Evolutionary conservation across 179 eudicot species (phyloP), one percentile per base, ranked within the genome.

Genomic region (Beta lomatogona): DNA sequence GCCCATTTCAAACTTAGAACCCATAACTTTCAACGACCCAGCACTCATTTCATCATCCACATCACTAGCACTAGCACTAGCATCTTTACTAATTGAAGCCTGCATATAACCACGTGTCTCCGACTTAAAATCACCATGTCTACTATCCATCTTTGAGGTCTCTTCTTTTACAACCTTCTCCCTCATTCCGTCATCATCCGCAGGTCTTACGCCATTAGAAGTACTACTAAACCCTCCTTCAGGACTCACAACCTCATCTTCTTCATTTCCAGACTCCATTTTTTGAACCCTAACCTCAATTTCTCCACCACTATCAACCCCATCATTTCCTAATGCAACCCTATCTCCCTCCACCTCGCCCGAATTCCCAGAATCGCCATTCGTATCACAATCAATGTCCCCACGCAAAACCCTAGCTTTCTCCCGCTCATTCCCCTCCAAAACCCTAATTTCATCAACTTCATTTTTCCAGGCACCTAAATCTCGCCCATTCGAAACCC

Each of bases 1-100:
- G 48, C 98, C 99, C 64, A 91, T 85, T 81, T 90, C 90, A 82
- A 83, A 93, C 15, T 87, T 91, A 57, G 86, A 59, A 50, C 91
- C 93, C 77, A 86, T 63, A 10, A 84, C 60, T 55, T 76, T 83
- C 59, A 71, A 22, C 31, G 72, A 48, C 53, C 80, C 85, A 50
- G 21, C 77, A 59, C 70, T 70, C 66, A 57, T 79, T 2, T 81
- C 82, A 67, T 52, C 79, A 63, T 73, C 80, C 10, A 44, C 14
- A 36, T 85, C 28, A 25, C 28, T 25, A 25, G 28, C 91, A 78
- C 75, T 77, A 13, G 66, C 82, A 2, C 75, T 82, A 55, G 58
- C 82, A 15, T 83, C 80, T 76, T 87, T 87, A 79, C 75, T 80
- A 61, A 16, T 60, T 67, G 85, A 72, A 57, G 80, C 78, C 71